Base-by-base conservation (phyloP, 1,284 basidiomycete genomes). In the Stygiomarasmius scandens region DNA sequence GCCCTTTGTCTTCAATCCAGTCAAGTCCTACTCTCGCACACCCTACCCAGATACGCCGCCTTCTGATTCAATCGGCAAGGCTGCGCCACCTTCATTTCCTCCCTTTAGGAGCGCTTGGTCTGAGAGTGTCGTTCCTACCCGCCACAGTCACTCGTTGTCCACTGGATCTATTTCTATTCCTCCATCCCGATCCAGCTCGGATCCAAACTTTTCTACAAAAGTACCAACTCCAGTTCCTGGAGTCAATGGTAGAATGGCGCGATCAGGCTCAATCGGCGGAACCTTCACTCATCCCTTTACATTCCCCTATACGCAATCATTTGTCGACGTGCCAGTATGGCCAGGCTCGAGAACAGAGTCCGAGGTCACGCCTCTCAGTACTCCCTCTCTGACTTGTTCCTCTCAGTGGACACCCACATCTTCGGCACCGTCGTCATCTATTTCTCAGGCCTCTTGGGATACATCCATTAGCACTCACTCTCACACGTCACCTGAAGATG, bases 201-300 rank as follows among this genome's bases (percentile, higher is more conserved):
- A 64, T 24, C 24, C 59, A 16, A 36, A 47, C 19, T 51, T 52
- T 25, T 23, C 48, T 11, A 16, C 49, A 19, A 43, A 45, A 27
- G n/a, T 9, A 23, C 23, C 36, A 24, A 14, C 62, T 22, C 54
- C 67, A 0, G 70, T 74, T 36, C 69, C 70, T 57, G 74, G 76
- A 5, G 74, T 80, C 22, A 71, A 81, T 52, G 82, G 81, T 38
- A 79, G 87, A 55, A 78, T 84, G 70, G 84, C 84, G 46, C 81
- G 86, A 50, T 89, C 87, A 23, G 81, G 84, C 36, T 89, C 87
- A 12, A 76, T 88, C 54, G 85, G 76, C 29, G 74, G 72, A 56
- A 61, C 67, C 57, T 72, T 74, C 52, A 74, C 73, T 36, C 76
- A 77, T 57, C 70, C 78, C n/a, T 82, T 83, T 63, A 71, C 79